Base-by-base conservation (phyloP, 176 grass and related monocot species). In the Ananas comosus region DNA sequence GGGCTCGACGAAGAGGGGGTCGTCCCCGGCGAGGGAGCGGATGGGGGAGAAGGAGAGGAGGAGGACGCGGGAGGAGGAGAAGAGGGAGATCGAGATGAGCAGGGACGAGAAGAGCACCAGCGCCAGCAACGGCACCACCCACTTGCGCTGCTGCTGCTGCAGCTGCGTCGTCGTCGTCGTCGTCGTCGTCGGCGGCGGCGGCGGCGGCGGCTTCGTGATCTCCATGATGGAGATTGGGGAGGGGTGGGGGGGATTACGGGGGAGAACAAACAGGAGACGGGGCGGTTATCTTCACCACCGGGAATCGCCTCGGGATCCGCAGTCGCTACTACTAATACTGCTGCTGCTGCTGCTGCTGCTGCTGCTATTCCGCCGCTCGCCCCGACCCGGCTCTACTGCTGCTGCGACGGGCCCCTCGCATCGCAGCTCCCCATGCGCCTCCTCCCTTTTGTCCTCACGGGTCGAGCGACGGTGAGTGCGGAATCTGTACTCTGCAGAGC, bases 91-190 rank as follows among this genome's bases (percentile, higher is more conserved):
- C 1, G 82, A 82, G 82, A 91, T 83, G 53, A 96, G 88, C 49
- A 89, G 66, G 8, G 88, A 89, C 0, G 83, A 89, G 13, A 91
- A 77, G n/a, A 91, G 79, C 25, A 91, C 80, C 11, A 88, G 85
- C 14, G 88, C 86, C 0, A 96, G 85, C 50, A 96, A 79, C 58
- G 88, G 92, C 78, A 83, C 88, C 51, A 85, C 68, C 92, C 92
- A 96, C 67, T 90, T 85, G 50, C 85, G 76, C 57, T 88, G 82
- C 48, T 78, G 75, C 51, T 61, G 23, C 58, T 76, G 71, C 56
- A 79, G 25, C 25, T 27, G 25, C 25, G 25, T 27, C 25, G 25
- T 27, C 25, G 25, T 27, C 25, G 25, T 27, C 75, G 85, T 85
- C 75, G 85, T 65, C 16, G 70, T 68, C 8, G 12, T 23, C 25